Percentiles rank a stretch among this genome's conserved stretches.
Evolutionary conservation across 805 yeast species (phyloP).

Genomic region (Peterozyma toletana): DNA sequence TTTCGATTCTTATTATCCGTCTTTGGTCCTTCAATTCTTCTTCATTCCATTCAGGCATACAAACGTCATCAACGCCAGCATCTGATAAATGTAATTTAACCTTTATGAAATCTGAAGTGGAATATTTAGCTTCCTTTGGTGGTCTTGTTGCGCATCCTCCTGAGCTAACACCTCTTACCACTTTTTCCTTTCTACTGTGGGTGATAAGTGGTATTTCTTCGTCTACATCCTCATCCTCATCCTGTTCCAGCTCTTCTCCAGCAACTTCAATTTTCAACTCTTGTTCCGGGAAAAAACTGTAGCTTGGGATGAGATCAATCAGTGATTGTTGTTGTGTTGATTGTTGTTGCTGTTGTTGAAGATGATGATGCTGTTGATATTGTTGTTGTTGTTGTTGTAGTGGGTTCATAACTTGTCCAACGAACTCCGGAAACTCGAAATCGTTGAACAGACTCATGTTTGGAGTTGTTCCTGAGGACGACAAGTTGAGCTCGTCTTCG

Average conservation of each 20-base stretch:
- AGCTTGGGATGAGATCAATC: background rate
- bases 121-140: conserved; percentile 29
- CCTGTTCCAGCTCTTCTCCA: background rate
- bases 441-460: too few relatives aligned
- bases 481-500: background rate
- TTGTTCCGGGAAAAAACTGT: background rate
- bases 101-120: conserved; percentile 27
- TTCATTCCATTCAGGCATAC: conserved; percentile 42
- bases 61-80: conserved; percentile 39
- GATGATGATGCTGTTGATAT: too few relatives aligned
- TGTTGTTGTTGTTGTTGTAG: too few relatives aligned
- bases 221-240: background rate
- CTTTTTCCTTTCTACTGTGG: conserved; percentile 23
- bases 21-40: conserved; percentile 42
- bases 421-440: too few relatives aligned
- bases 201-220: conserved; percentile 5
- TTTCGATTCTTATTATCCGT: conserved; percentile 51
- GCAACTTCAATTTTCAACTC: background rate
- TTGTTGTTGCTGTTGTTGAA: too few relatives aligned
- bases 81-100: conserved; percentile 38
- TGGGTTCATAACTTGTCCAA: too few relatives aligned
- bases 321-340: too few relatives aligned
- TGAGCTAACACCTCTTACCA: conserved; percentile 50
- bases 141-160: conserved; percentile 54
- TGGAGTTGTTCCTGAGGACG: conserved; percentile 6